Evolutionary conservation across 305 asterid species (phyloP).

Genomic region (Fraxinus sp.): DNA sequence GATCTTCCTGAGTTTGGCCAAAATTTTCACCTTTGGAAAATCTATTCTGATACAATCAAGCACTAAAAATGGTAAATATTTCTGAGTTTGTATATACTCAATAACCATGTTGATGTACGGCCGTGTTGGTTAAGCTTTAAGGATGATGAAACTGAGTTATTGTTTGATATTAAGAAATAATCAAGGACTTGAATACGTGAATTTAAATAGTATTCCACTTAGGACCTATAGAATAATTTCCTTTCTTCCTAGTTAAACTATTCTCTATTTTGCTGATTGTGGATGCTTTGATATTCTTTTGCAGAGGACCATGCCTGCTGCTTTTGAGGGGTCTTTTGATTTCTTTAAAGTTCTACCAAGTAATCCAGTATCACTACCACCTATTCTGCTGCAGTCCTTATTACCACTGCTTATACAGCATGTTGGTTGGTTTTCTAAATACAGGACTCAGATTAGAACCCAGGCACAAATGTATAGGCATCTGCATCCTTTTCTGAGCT

Average conservation of each 20-base stretch:
- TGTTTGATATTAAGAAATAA: neutral
- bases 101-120: conserved; percentile 3
- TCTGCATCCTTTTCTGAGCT: conserved; percentile 56
- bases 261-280: neutral
- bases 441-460: conserved; percentile 39
- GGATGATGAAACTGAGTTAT: neutral
- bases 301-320: conserved; percentile 79
- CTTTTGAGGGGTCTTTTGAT: conserved; percentile 70
- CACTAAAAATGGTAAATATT: neutral
- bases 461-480: conserved; percentile 69
- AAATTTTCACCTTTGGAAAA: neutral
- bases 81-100: neutral
- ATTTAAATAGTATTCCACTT: neutral
- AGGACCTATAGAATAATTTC: neutral
- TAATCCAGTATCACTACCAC: conserved; percentile 62
- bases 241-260: neutral
- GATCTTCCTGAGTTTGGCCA: conserved; percentile 2
- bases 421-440: conserved; percentile 52
- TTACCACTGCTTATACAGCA: conserved; percentile 52
- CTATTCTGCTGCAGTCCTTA: conserved; percentile 65
- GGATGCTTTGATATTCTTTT: conserved; percentile 30
- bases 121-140: conserved; percentile 5
- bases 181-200: neutral
- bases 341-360: conserved; percentile 68
- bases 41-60: neutral